Evolutionary conservation across 345 rosid genomes (phyloP), one percentile per base, ranked within the genome.

Genomic region (Heritiera littoralis): DNA sequence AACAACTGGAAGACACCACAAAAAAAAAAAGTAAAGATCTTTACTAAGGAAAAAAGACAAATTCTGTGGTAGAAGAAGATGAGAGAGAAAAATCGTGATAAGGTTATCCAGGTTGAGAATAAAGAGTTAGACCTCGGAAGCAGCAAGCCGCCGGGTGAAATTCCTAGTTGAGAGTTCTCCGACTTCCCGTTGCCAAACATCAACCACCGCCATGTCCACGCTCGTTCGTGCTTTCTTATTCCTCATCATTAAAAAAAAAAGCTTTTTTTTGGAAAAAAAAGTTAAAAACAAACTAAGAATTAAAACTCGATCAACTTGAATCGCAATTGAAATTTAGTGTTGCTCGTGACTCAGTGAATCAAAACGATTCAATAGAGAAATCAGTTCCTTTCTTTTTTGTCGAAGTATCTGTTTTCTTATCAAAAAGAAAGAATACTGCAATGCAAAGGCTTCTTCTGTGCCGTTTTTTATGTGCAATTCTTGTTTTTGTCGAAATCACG

Each of bases 91-190:
- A 18, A 30, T 10, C 0, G 51, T 43, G 40, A 76, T 45, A 45
- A 65, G 17, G 6, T 28, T 28, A 30, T 28, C 23, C 54, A 13
- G 56, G 48, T 38, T 2, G 30, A 70, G 67, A 70, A 48, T 65
- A 66, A 72, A 72, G 49, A 54, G 17, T 60, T 38, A 52, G 40
- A 94, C 99, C 99, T 94, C 85, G 3, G 99, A 91, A 54, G 86
- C 97, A 38, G 86, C 87, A 81, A 91, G 89, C 13, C 99, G 97
- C 81, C 79, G 87, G 5, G 87, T 86, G 93, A 96, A 96, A 74
- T 79, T 85, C 52, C 95, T 83, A 49, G 91, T 60, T 68, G 94
- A 88, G 80, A 95, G 87, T 4, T 84, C 88, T 54, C 98, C 99
- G 77, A 95, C 84, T 82, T 95, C 94, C 40, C 98, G 93, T 77